Evolutionary conservation across 352 stramenopile species (phyloP), one percentile per base, ranked within the genome.

Genomic region (Pythium rhizo-oryzae): DNA sequence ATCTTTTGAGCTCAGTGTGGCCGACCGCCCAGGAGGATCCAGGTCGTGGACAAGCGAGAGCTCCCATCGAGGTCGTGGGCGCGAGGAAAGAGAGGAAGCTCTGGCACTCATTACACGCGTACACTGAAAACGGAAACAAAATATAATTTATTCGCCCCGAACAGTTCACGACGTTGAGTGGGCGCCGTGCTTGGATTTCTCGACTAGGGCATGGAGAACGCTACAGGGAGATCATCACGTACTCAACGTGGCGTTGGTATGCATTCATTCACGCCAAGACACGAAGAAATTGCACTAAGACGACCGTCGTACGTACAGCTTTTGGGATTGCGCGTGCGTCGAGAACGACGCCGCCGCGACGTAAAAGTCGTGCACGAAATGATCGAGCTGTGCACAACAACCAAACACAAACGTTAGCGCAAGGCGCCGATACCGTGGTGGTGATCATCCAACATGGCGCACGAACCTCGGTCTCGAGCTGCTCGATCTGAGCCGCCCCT

Each of bases 311-410:
- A 71, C 80, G 56, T 74, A 89, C 82, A 43, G 37, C 62, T 75
- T 78, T 30, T 91, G 83, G 0, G 76, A 60, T 9, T 69, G 53
- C 0, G 65, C 64, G 39, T 89, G 81, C 1, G 77, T 63, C 9
- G 75, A 71, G 58, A 89, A 89, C 33, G 64, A 77, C 5, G 83
- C 79, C 0, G 83, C 77, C 4, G 78, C 77, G 4, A 88, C 67
- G 67, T 89, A 87, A 53, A 91, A 88, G 19, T 91, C 81, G 33
- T 81, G 61, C 8, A 91, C 71, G 24, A 91, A 88, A 51, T 78
- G 76, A 19, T 86, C 61, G 63, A 91, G 79, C 81, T 91, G 12
- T 11, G 55, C 55, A 19, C 6, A 33, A 33, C 28, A 23, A 54
- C 6, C 18, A 24, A 21, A n/a, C 19, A n/a, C n/a, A n/a, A n/a